A percentile compares a stretch with the other conserved stretches of the same genome.
Evolutionary conservation across 163 green algal genomes (phyloP).

Genomic region (Volvox carteri): DNA sequence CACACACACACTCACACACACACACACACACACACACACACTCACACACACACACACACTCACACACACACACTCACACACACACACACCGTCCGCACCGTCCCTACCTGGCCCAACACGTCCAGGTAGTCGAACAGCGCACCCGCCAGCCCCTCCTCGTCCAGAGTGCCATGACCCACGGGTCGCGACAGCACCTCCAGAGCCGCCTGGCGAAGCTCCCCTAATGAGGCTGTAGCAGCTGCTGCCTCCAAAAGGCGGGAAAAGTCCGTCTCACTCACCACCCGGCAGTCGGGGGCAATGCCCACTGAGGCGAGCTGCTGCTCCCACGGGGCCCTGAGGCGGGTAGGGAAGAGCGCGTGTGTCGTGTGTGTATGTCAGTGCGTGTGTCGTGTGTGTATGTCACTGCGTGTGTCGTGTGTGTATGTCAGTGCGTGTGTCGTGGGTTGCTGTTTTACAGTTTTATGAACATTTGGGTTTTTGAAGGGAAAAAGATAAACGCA

Average conservation of each 20-base stretch:
- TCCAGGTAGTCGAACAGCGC: slow-evolving; percentile 52
- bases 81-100: too few species aligned
- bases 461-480: too few species aligned
- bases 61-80: too few species aligned
- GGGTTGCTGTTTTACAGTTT: too few species aligned
- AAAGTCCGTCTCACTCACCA: slow-evolving; percentile 9
- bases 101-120: slow-evolving; percentile 12
- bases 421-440: neutral
- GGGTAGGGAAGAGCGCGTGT: too few species aligned
- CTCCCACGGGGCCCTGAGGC: slow-evolving; percentile 42
- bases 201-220: slow-evolving; percentile 48
- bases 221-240: neutral
- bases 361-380: too few species aligned
- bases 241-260: slow-evolving; percentile 18
- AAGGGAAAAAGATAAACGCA: too few species aligned
- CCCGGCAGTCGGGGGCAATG: neutral
- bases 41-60: neutral
- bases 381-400: neutral
- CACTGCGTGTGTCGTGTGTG: neutral
- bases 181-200: slow-evolving; percentile 52
- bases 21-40: too few species aligned
- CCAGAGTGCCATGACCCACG: slow-evolving; percentile 50
- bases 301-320: slow-evolving; percentile 2
- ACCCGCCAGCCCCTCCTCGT: slow-evolving; percentile 41
- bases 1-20: neutral